Percentiles rank a stretch among this genome's conserved stretches.
Conservation (phyloP, 495 filamentous ascomycete genomes). For the Penicillium ucsense region DNA sequence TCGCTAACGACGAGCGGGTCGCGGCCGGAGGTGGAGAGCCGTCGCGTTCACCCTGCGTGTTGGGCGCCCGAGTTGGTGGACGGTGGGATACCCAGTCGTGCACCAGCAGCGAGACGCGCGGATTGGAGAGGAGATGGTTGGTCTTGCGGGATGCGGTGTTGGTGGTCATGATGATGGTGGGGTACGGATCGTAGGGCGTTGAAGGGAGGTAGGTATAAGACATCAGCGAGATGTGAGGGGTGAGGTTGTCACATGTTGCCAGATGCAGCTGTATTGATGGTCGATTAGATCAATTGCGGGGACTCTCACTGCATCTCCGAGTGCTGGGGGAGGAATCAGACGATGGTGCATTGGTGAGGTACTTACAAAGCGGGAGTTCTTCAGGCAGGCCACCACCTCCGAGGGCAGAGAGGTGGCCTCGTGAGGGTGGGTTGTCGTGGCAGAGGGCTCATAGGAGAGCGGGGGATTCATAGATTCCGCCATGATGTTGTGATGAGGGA, state of each 20-base stretch:
- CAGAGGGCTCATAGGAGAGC: conserved; percentile 67
- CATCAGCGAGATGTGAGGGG: conserved; percentile 94
- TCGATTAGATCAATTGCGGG: not conserved
- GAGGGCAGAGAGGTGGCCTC: conserved; percentile 58
- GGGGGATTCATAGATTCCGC: conserved; percentile 41
- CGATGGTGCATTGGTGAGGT: not conserved
- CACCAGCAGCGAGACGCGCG: conserved; percentile 85
- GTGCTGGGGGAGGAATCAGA: too few species aligned
- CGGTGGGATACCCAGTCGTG: conserved; percentile 98
- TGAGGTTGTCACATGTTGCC: conserved; percentile 72
- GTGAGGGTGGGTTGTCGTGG: conserved; percentile 60
- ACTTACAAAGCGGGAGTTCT: conserved; percentile 88
- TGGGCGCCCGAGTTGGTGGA: conserved; percentile 60
- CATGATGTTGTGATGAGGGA: conserved; percentile 22
- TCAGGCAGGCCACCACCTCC: conserved; percentile 81
- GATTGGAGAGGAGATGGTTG: conserved; percentile 75
- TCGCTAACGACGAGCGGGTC: conserved; percentile 62
- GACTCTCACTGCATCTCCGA: too few species aligned
- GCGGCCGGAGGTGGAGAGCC: conserved; percentile 55
- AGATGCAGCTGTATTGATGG: conserved; percentile 65
- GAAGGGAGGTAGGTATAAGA: conserved; percentile 95
- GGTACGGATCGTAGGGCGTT: conserved; percentile 61
- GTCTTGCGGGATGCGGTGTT: conserved; percentile 85
- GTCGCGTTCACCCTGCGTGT: conserved; percentile 41
- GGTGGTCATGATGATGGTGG: conserved; percentile 88